Percentiles rank a stretch among this genome's conserved stretches.
phyloP scores from a whole-genome alignment of 768 basidiomycete genomes.

The Trichaptum fuscoviolaceum region DNA sequence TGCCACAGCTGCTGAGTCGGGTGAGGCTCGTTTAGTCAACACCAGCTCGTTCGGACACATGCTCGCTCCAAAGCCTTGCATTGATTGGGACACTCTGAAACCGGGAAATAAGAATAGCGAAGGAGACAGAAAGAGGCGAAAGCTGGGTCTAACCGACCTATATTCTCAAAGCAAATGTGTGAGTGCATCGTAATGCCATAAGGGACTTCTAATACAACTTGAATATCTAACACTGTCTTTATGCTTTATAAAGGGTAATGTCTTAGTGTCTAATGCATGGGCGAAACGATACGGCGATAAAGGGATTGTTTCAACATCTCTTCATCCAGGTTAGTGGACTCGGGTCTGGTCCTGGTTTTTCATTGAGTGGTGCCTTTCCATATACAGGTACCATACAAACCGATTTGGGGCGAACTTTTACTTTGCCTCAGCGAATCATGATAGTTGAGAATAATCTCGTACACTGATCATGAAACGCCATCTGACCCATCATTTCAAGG shows the following conservation, averaged over 20 bases:
- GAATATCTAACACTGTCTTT: neutral
- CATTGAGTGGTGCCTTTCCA: too few relatives aligned
- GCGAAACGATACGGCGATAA: constrained; percentile 19
- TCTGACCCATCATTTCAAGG: neutral
- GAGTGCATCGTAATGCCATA: constrained; percentile 8
- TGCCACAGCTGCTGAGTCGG: constrained; percentile 13
- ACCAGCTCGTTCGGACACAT: constrained; percentile 12
- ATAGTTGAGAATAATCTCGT: neutral
- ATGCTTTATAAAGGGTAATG: constrained; percentile 14
- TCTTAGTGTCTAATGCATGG: constrained; percentile 18
- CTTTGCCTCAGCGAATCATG: neutral
- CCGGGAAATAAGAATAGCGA: neutral
- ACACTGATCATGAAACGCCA: too few relatives aligned
- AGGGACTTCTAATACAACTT: too few relatives aligned
- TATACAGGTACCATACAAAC: constrained; percentile 9
- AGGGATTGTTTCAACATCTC: constrained; percentile 20
- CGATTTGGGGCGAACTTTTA: constrained; percentile 3
- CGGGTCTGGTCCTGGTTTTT: too few relatives aligned
- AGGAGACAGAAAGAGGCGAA: neutral
- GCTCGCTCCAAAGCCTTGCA: constrained; percentile 2
- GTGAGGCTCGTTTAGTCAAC: constrained; percentile 19
- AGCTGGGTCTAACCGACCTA: neutral
- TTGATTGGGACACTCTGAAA: constrained; percentile 11
- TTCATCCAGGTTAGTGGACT: constrained; percentile 16
- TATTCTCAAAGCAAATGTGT: constrained; percentile 18